Evolutionary conservation across 331 rosid genomes (phyloP).

Genomic region (Phaseolus coccineus): DNA sequence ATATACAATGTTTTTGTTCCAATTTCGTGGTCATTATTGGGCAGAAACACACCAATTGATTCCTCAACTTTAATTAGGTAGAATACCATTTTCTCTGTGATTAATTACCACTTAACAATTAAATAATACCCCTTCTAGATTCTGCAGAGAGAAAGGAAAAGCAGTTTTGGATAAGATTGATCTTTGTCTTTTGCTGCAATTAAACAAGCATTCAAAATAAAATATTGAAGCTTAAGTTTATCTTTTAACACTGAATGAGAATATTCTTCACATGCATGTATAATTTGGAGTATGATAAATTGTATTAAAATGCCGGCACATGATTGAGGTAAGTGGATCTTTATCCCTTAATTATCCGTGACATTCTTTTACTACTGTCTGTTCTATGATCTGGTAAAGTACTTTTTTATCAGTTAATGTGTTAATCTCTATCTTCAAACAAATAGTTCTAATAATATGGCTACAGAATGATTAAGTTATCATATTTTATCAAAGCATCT

Average conservation of each 20-base stretch:
- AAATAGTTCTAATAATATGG: not conserved
- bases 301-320: conserved; percentile 27
- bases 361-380: conserved; percentile 9
- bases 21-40: conserved; percentile 37
- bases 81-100: conserved; percentile 46
- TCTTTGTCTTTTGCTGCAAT: conserved; percentile 14
- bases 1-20: not conserved
- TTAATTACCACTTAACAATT: conserved; percentile 44
- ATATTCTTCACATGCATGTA: conserved; percentile 44
- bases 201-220: conserved; percentile 28
- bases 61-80: conserved; percentile 59
- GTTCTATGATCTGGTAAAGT: conserved; percentile 12
- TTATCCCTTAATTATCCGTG: conserved; percentile 19
- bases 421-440: not conserved
- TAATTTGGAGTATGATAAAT: conserved; percentile 7
- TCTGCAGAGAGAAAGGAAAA: conserved; percentile 22
- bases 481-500: not conserved
- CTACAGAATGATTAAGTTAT: not conserved
- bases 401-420: not conserved
- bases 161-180: conserved; percentile 50
- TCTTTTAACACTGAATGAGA: conserved; percentile 15
- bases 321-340: conserved; percentile 37
- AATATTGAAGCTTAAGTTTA: conserved; percentile 12
- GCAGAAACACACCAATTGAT: conserved; percentile 39
- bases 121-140: conserved; percentile 33